A percentile compares a stretch with the other conserved stretches of the same genome.
These are phyloP conservation scores for Tilletiopsis washingtonensis DNA, from an alignment of 1,284 basidiomycete genomes.

Conservation along the genomic window DNA sequence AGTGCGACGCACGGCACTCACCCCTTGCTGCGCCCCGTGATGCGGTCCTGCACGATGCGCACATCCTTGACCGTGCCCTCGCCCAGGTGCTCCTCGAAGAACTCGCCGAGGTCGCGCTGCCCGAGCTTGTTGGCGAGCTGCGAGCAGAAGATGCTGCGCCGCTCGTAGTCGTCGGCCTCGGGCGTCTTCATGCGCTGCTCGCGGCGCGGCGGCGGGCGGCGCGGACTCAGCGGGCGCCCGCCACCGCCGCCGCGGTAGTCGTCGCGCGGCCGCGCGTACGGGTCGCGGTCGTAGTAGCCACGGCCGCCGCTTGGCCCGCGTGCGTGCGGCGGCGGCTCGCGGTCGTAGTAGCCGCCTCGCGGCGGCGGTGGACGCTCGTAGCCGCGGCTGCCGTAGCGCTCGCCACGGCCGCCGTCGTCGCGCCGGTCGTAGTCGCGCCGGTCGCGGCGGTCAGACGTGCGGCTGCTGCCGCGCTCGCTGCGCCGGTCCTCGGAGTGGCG, in stretches of 20 bases:
- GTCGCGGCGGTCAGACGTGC: neutral
- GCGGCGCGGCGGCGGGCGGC: conserved; percentile 2
- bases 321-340: neutral
- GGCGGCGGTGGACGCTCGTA: conserved; percentile 8
- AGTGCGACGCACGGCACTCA: conserved; percentile 49
- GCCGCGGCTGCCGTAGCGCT: conserved; percentile 13
- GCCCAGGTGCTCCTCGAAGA: conserved; percentile 94
- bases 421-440: neutral
- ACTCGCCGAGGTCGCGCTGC: conserved; percentile 89
- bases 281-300: neutral
- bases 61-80: conserved; percentile 83
- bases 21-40: conserved; percentile 92
- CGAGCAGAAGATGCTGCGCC: conserved; percentile 94
- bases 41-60: conserved; percentile 83
- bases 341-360: conserved; percentile 10
- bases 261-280: conserved; percentile 11
- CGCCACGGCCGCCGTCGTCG: conserved; percentile 1
- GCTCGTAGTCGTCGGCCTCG: conserved; percentile 58
- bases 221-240: conserved; percentile 14
- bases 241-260: conserved; percentile 2
- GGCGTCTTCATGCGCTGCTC: conserved; percentile 53
- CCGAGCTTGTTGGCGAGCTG: conserved; percentile 92
- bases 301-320: neutral
- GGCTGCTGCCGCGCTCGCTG: conserved; percentile 3
- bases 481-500: conserved; percentile 4